A percentile compares a stretch with the other conserved stretches of the same genome.
These are phyloP conservation scores for Mitosporidium daphniae DNA, from an alignment of 371 early-diverging fungal species.

Conservation along the genomic window DNA sequence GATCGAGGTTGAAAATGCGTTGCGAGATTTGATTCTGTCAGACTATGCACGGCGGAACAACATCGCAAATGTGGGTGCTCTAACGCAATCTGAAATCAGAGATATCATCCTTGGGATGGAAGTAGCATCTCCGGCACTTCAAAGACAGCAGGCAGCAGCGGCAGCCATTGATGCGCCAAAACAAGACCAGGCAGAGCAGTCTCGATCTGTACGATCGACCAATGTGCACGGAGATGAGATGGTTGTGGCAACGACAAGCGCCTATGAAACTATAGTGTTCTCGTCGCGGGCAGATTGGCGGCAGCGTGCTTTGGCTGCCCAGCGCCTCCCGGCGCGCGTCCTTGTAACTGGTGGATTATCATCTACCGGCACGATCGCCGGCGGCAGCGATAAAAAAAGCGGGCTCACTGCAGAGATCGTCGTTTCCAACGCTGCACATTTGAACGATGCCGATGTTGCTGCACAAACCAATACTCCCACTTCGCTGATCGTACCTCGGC, in stretches of 20 bases:
- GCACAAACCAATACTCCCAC: conserved; percentile 33
- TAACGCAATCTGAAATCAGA: conserved; percentile 78
- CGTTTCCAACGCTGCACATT: conserved; percentile 62
- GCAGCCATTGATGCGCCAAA: conserved; percentile 65
- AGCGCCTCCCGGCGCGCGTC: no score
- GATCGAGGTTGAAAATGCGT: conserved; percentile 66
- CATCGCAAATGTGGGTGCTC: conserved; percentile 67
- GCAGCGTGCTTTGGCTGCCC: conserved; percentile 58
- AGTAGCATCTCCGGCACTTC: conserved; percentile 70
- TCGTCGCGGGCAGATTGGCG: conserved; percentile 94
- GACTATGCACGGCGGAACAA: conserved; percentile 95
- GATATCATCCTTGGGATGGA: conserved; percentile 97
- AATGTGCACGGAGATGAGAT: conserved; percentile 92
- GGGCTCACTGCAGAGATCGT: no score
- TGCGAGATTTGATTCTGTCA: conserved; percentile 83
- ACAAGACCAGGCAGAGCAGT: conserved; percentile 31
- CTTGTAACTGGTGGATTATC: no score
- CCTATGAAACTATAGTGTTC: conserved; percentile 75
- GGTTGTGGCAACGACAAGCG: conserved; percentile 74
- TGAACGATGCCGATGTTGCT: conserved; percentile 68
- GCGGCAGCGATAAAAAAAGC: no score
- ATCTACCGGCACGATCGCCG: no score
- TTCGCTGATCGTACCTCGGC: conserved; percentile 79
- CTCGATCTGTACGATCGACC: conserved; percentile 50
- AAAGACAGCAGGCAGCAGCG: conserved; percentile 81